phyloP scores from a whole-genome alignment of 2,329 filamentous ascomycete species.

The Alternaria arbusti region DNA sequence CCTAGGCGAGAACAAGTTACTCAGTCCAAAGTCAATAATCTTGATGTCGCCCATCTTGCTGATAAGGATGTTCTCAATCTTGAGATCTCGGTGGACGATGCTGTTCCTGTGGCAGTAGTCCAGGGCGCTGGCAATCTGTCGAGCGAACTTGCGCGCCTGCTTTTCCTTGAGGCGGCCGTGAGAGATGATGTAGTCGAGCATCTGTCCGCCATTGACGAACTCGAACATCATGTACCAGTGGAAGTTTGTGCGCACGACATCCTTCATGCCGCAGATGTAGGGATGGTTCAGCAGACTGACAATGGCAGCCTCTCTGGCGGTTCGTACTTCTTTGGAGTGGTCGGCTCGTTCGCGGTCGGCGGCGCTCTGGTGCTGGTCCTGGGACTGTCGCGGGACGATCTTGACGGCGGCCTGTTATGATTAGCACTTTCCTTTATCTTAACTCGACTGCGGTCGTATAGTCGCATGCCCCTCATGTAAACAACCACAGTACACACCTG shows the following conservation, averaged over 20 bases:
- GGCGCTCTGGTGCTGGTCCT: conserved; percentile 76
- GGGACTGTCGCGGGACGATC: conserved; percentile 89
- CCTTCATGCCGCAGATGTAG: conserved; percentile 93
- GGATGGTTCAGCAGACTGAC: conserved; percentile 93
- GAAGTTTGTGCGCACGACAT: conserved; percentile 93
- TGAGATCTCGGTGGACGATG: conserved; percentile 95
- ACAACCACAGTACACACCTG: conserved; percentile 65
- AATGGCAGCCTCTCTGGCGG: conserved; percentile 93
- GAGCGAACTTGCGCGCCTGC: conserved; percentile 94
- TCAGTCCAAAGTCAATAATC: conserved; percentile 97
- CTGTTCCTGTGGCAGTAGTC: conserved; percentile 99
- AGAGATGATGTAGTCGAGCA: conserved; percentile 99
- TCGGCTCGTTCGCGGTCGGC: conserved; percentile 88
- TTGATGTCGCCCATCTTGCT: conserved; percentile 99
- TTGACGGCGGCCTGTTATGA: conserved; percentile 83
- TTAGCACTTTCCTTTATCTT: conserved; percentile 6
- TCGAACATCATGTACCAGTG: conserved; percentile 99
- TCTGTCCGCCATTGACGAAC: conserved; percentile 97
- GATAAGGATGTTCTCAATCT: conserved; percentile 99
- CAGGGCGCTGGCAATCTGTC: conserved; percentile 93
- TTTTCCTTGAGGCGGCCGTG: conserved; percentile 98
- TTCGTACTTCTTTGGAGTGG: conserved; percentile 94
- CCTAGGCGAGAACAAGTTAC: conserved; percentile 90
- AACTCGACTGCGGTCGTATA: not conserved
- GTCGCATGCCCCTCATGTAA: not conserved